Percentiles rank a stretch among this genome's conserved stretches.
Conservation (phyloP, 1,139 yeast species). For the Hemisphaericaspora lyxosophila region DNA sequence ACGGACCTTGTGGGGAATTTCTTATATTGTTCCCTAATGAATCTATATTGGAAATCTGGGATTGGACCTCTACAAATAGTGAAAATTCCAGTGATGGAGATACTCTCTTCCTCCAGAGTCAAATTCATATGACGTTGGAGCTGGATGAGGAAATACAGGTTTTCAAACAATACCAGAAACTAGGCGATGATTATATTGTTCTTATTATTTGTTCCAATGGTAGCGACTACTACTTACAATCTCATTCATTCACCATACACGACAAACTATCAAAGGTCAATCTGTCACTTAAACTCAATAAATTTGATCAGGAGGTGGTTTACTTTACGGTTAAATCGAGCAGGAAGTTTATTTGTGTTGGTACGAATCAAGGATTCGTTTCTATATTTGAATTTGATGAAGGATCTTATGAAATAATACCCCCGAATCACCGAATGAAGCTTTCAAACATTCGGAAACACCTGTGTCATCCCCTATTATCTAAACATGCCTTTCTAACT, state of each 20-base stretch:
- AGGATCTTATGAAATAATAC: conserved; percentile 7
- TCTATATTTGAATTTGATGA: conserved; percentile 17
- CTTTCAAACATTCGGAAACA: conserved; percentile 24
- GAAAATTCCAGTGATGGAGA: conserved; percentile 24
- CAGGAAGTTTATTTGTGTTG: conserved; percentile 21
- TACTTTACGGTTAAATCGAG: conserved; percentile 23
- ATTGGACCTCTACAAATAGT: conserved; percentile 32
- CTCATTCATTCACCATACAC: conserved; percentile 1
- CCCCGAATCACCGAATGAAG: conserved; percentile 21
- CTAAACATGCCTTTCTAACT: conserved; percentile 14
- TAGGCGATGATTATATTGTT: conserved; percentile 1
- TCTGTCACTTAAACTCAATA: conserved; percentile 2
- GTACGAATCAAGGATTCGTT: conserved; percentile 26
- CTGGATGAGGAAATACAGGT: background rate
- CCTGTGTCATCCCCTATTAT: conserved; percentile 25
- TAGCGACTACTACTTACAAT: background rate
- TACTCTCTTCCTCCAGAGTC: conserved; percentile 32
- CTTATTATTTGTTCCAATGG: conserved; percentile 1
- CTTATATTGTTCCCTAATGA: conserved; percentile 31
- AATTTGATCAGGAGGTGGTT: background rate
- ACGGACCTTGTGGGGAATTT: conserved; percentile 49
- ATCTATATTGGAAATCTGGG: conserved; percentile 48
- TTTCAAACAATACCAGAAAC: conserved; percentile 1
- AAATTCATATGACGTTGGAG: conserved; percentile 12
- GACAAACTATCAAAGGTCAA: background rate